Conservation (phyloP, 1,284 basidiomycete genomes). For the Rhodotorula sp. region DNA sequence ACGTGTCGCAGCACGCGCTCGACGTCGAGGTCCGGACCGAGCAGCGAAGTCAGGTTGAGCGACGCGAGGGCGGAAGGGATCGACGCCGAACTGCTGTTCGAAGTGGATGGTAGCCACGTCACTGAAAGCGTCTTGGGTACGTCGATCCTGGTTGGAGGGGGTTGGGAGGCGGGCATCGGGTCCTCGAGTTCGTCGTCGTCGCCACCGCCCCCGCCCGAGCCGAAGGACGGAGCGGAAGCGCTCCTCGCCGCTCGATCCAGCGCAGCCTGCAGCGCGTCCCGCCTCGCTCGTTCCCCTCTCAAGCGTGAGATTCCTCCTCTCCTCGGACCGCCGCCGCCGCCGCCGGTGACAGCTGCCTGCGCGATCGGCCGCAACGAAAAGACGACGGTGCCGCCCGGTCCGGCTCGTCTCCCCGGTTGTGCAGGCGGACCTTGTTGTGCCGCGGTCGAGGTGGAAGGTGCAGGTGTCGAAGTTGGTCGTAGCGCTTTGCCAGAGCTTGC, state of each 20-base stretch:
- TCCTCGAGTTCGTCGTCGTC: neutral
- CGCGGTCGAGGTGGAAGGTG: neutral
- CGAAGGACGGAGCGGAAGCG: neutral
- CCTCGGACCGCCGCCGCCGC: neutral
- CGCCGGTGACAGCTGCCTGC: too few relatives aligned
- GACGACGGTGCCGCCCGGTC: neutral
- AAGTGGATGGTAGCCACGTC: neutral
- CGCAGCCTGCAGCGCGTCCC: slow-evolving; percentile 3
- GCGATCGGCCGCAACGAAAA: neutral
- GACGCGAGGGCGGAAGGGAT: neutral
- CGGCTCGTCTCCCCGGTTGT: neutral
- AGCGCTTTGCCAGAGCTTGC: too few relatives aligned
- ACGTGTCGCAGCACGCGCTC: slow-evolving; percentile 8
- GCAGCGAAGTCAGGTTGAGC: slow-evolving; percentile 7
- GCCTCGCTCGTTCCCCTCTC: neutral
- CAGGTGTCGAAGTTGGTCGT: too few relatives aligned
- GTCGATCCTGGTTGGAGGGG: too few relatives aligned
- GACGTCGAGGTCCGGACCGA: slow-evolving; percentile 8
- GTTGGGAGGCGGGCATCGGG: neutral
- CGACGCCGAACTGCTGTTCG: neutral
- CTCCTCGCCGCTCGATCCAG: neutral
- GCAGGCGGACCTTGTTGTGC: neutral
- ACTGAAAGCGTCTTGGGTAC: neutral
- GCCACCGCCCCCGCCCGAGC: neutral
- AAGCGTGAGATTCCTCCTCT: neutral